Percentiles rank a stretch among this genome's conserved stretches.
Evolutionary conservation across 768 basidiomycete species (phyloP).

Genomic region (Russula olivacea): DNA sequence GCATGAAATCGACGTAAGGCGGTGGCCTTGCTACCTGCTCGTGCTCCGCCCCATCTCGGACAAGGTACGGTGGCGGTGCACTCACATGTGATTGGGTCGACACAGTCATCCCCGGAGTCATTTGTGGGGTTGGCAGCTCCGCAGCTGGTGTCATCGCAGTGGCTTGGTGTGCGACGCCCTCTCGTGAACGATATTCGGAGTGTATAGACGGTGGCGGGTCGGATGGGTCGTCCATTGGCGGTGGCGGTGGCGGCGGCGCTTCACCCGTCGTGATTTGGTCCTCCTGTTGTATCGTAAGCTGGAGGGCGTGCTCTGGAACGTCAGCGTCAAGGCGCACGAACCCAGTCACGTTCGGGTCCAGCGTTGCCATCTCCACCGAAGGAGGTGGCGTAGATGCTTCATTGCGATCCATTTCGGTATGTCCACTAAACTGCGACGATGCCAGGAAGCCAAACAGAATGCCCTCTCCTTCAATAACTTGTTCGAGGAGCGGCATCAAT

Average conservation of each 20-base stretch:
- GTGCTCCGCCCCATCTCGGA: conserved; percentile 39
- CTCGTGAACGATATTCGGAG: conserved; percentile 54
- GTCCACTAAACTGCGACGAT: conserved; percentile 76
- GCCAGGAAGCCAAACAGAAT: conserved; percentile 64
- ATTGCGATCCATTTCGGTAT: conserved; percentile 52
- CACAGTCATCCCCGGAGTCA: conserved; percentile 24
- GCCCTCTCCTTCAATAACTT: conserved; percentile 66
- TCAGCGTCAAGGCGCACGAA: conserved; percentile 52
- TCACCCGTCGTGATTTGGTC: conserved; percentile 33
- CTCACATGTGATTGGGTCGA: conserved; percentile 30
- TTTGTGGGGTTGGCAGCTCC: conserved; percentile 24
- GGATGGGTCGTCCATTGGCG: conserved; percentile 78
- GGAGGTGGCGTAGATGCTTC: conserved; percentile 68
- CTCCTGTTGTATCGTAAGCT: conserved; percentile 51
- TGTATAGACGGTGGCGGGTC: conserved; percentile 88
- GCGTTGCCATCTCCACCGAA: conserved; percentile 65
- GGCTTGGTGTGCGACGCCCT: conserved; percentile 28
- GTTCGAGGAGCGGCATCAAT: conserved; percentile 29
- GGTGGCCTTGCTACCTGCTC: conserved; percentile 33
- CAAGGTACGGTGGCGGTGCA: conserved; percentile 77
- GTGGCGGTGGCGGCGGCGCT: conserved; percentile 68
- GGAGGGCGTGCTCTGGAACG: conserved; percentile 48
- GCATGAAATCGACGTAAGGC: conserved; percentile 35
- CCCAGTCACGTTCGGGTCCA: conserved; percentile 63
- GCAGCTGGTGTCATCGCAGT: conserved; percentile 24